Conservation (phyloP, 2,329 filamentous ascomycete species). For the Magnaporthiopsis incrustans region DNA sequence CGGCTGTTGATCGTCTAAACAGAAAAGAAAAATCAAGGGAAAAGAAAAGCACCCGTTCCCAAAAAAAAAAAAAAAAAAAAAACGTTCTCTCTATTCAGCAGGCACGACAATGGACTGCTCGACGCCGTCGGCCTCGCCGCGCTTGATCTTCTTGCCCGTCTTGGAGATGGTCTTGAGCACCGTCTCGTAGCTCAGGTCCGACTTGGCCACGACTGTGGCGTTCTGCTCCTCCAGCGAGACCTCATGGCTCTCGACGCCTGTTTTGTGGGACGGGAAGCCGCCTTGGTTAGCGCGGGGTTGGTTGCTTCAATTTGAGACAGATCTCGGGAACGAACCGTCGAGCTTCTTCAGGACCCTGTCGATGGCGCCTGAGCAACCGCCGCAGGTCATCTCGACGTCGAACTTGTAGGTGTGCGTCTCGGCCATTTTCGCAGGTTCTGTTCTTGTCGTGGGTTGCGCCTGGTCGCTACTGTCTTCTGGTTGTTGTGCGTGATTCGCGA, state of each 20-base stretch:
- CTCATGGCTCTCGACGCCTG: slow-evolving; percentile 80
- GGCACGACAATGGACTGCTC: slow-evolving; percentile 41
- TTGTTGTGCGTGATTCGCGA: background rate
- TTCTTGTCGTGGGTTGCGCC: background rate
- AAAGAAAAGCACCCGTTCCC: too few species aligned
- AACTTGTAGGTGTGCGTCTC: slow-evolving; percentile 92
- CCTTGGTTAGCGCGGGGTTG: background rate
- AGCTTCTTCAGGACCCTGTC: slow-evolving; percentile 89
- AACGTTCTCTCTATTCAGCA: slow-evolving; percentile 14
- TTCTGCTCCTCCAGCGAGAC: slow-evolving; percentile 82
- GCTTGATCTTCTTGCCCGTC: slow-evolving; percentile 88
- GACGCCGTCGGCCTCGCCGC: slow-evolving; percentile 62
- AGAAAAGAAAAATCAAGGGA: too few species aligned
- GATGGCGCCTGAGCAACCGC: slow-evolving; percentile 91
- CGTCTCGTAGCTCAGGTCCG: slow-evolving; percentile 64
- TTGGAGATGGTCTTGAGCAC: slow-evolving; percentile 86
- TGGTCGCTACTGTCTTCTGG: background rate
- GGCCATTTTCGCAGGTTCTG: slow-evolving; percentile 46
- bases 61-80: background rate
- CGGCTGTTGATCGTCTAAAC: background rate
- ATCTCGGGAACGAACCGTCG: slow-evolving; percentile 54
- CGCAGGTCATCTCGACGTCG: slow-evolving; percentile 87
- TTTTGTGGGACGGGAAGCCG: background rate
- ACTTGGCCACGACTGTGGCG: slow-evolving; percentile 66
- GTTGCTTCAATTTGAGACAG: background rate